Evolutionary conservation across 768 basidiomycete species (phyloP).

Genomic region (Macrolepiota albuminosa): DNA sequence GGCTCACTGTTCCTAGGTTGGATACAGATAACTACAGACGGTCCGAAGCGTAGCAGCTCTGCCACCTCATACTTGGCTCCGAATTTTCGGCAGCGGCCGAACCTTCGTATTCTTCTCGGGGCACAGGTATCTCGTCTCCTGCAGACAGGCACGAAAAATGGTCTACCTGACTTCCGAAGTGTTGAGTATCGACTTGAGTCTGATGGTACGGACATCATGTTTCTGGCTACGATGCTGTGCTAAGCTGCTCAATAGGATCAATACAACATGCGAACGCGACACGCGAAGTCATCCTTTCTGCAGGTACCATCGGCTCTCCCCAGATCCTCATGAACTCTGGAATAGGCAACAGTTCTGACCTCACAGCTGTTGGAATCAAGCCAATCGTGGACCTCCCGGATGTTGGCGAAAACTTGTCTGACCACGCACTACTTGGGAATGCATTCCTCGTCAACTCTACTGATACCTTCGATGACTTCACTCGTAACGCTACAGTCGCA

Average conservation of each 20-base stretch:
- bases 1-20: constrained; percentile 7
- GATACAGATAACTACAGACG: constrained; percentile 18
- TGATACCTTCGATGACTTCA: not conserved
- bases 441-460: not conserved
- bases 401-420: constrained; percentile 34
- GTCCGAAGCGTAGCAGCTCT: constrained; percentile 19
- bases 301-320: constrained; percentile 27
- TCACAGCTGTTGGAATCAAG: constrained; percentile 17
- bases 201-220: not conserved
- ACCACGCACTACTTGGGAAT: constrained; percentile 18
- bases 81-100: constrained; percentile 14
- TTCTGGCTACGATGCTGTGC: not conserved
- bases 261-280: constrained; percentile 16
- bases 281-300: constrained; percentile 33
- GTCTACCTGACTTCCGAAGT: constrained; percentile 11
- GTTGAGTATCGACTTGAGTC: constrained; percentile 13
- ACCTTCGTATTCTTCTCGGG: constrained; percentile 20
- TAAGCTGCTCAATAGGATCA: constrained; percentile 7
- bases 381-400: constrained; percentile 25
- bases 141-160: not conserved
- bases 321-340: constrained; percentile 28
- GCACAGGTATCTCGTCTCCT: constrained; percentile 24
- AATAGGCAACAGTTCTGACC: constrained; percentile 21
- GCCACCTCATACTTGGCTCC: constrained; percentile 21
- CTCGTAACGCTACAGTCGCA: not conserved